Evolutionary conservation across 148 eudicot genomes (phyloP).

Genomic region (Arbutus unedo): DNA sequence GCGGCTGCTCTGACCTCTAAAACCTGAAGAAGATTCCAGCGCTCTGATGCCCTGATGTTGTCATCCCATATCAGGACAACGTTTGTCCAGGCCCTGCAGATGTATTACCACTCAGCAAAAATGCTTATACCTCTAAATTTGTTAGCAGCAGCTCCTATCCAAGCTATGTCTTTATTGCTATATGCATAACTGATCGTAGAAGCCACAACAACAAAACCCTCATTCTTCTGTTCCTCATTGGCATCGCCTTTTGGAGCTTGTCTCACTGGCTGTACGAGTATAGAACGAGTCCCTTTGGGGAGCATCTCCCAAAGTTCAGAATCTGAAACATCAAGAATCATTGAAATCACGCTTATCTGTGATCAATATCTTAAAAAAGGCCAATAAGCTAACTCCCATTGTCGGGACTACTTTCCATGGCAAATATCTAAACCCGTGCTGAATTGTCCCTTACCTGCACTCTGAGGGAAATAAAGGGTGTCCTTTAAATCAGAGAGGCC

Average conservation of each 20-base stretch:
- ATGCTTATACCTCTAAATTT: slow-evolving; percentile 51
- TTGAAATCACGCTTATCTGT: background rate
- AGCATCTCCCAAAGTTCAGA: slow-evolving; percentile 66
- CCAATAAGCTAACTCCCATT: background rate
- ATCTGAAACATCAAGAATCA: slow-evolving; percentile 33
- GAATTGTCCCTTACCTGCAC: slow-evolving; percentile 44
- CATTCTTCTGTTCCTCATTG: slow-evolving; percentile 24
- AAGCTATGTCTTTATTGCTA: slow-evolving; percentile 62
- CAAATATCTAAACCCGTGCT: background rate
- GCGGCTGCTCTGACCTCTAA: too few species aligned
- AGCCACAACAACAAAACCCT: slow-evolving; percentile 68
- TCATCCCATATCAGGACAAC: too few species aligned
- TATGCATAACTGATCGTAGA: slow-evolving; percentile 74
- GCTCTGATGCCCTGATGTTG: too few species aligned
- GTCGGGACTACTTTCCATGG: background rate
- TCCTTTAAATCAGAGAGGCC: slow-evolving; percentile 63
- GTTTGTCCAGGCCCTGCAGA: background rate
- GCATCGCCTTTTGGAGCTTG: slow-evolving; percentile 21
- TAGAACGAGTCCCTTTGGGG: slow-evolving; percentile 64
- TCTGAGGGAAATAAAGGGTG: slow-evolving; percentile 66
- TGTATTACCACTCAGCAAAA: background rate
- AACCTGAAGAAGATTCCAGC: too few species aligned
- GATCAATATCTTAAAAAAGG: background rate
- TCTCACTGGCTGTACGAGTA: slow-evolving; percentile 56
- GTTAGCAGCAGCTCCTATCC: slow-evolving; percentile 78